Percentiles rank a stretch among this genome's conserved stretches.
Conservation (phyloP, 306 rosid species). For the Vicia villosa region DNA sequence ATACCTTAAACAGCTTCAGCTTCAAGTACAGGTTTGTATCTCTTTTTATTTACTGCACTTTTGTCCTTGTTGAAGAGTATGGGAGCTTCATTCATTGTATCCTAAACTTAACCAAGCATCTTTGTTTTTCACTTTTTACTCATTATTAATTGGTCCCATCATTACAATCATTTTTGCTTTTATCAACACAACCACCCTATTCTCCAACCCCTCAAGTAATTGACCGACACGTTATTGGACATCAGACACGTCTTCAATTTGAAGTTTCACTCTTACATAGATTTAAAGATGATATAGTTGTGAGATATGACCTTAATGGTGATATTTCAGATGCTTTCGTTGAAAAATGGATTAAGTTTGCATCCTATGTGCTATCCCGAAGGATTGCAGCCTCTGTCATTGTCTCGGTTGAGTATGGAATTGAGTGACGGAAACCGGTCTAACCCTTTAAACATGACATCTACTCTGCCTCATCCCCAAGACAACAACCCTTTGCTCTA, state of each 20-base stretch:
- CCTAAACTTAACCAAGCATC: not conserved
- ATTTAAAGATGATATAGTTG: not conserved
- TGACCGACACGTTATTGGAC: not conserved
- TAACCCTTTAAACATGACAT: conserved; percentile 47
- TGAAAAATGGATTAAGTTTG: conserved; percentile 86
- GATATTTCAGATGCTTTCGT: conserved; percentile 78
- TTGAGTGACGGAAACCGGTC: conserved; percentile 59
- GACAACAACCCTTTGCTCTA: conserved; percentile 55
- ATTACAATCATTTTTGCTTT: not conserved
- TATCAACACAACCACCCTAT: not conserved
- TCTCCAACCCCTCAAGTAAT: not conserved
- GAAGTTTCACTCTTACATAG: not conserved
- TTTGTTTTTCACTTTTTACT: not conserved
- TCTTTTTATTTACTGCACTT: conserved; percentile 15
- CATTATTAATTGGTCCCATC: conserved; percentile 5
- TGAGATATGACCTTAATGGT: conserved; percentile 1
- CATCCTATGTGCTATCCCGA: conserved; percentile 77
- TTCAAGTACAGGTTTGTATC: conserved; percentile 83
- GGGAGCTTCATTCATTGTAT: conserved; percentile 15
- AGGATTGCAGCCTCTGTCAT: conserved; percentile 52
- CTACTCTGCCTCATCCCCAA: conserved; percentile 54
- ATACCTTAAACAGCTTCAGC: conserved; percentile 98
- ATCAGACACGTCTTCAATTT: not conserved
- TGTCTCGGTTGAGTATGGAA: conserved; percentile 57
- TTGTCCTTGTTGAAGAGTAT: not conserved